phyloP scores from a whole-genome alignment of 2,329 filamentous ascomycete genomes.

The Pseudogymnoascus sp. region DNA sequence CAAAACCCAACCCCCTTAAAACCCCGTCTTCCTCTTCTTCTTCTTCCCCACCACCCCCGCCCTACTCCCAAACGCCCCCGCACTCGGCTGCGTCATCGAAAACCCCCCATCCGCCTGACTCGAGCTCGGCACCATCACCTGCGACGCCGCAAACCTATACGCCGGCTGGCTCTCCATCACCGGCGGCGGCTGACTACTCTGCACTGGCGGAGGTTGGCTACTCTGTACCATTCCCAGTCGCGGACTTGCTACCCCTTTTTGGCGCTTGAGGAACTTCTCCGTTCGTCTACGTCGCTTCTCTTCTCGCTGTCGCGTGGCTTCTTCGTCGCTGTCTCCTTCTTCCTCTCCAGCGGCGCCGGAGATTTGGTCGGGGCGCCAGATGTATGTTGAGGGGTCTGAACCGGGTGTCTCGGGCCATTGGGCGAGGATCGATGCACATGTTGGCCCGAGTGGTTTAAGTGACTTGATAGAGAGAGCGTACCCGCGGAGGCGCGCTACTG shows the following conservation, averaged over 20 bases:
- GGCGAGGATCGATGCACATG: slow-evolving; percentile 24
- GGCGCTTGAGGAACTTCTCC: slow-evolving; percentile 24
- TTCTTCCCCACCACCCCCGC: slow-evolving; percentile 32
- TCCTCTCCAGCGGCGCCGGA: slow-evolving; percentile 12
- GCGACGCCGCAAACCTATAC: background rate
- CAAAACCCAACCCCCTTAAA: slow-evolving; percentile 19
- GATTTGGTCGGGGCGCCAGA: slow-evolving; percentile 21
- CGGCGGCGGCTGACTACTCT: background rate
- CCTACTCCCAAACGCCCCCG: slow-evolving; percentile 39
- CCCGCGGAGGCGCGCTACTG: slow-evolving; percentile 28
- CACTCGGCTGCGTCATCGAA: slow-evolving; percentile 37
- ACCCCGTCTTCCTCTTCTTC: slow-evolving; percentile 35
- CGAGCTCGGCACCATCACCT: background rate
- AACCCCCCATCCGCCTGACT: slow-evolving; percentile 21
- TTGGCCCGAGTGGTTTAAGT: slow-evolving; percentile 19
- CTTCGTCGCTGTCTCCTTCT: slow-evolving; percentile 16
- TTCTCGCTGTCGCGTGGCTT: slow-evolving; percentile 17
- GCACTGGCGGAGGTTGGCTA: background rate
- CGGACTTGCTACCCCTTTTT: slow-evolving; percentile 14
- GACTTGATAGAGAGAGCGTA: slow-evolving; percentile 27
- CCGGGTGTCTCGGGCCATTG: slow-evolving; percentile 30
- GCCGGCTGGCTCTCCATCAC: background rate
- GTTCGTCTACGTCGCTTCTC: slow-evolving; percentile 22
- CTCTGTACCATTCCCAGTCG: background rate
- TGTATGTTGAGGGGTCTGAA: slow-evolving; percentile 28